phyloP scores from a whole-genome alignment of 1,284 basidiomycete genomes.

The Vanrija sp. region DNA sequence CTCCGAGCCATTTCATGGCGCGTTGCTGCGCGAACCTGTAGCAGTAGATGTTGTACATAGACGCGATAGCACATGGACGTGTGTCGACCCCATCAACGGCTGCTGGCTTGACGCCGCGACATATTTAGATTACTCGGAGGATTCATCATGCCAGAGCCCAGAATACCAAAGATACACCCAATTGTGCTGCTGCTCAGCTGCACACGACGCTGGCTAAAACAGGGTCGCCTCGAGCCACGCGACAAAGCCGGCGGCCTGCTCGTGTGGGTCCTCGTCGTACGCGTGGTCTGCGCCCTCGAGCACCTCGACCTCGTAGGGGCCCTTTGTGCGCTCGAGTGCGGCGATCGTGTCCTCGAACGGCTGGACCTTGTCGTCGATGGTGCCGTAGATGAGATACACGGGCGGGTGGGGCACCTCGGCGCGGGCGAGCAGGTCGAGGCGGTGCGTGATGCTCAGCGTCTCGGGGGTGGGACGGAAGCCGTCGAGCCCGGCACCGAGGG shows the following conservation, averaged over 20 bases:
- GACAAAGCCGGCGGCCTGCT: constrained; percentile 34
- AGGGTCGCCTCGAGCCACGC: constrained; percentile 29
- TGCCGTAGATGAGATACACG: constrained; percentile 37
- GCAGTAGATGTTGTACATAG: no score
- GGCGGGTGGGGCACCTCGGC: constrained; percentile 14
- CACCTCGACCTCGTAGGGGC: constrained; percentile 24
- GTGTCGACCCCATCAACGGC: no score
- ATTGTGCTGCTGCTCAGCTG: background rate
- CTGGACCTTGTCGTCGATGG: constrained; percentile 38
- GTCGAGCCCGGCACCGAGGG: constrained; percentile 33
- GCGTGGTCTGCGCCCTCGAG: constrained; percentile 35
- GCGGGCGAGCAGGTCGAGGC: constrained; percentile 18
- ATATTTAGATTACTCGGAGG: no score
- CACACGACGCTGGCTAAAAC: background rate
- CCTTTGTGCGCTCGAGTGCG: constrained; percentile 16
- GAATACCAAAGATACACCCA: no score
- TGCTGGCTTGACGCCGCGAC: no score
- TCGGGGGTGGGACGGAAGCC: constrained; percentile 34
- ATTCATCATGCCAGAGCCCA: no score
- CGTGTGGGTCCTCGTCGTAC: constrained; percentile 39
- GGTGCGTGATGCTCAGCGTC: constrained; percentile 33
- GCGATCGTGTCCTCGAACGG: constrained; percentile 37
- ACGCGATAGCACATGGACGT: no score
- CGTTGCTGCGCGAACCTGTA: no score
- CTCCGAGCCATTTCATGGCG: no score